Evolutionary conservation across 2,329 filamentous ascomycete species (phyloP).

Genomic region (Aspergillus clavatus): DNA sequence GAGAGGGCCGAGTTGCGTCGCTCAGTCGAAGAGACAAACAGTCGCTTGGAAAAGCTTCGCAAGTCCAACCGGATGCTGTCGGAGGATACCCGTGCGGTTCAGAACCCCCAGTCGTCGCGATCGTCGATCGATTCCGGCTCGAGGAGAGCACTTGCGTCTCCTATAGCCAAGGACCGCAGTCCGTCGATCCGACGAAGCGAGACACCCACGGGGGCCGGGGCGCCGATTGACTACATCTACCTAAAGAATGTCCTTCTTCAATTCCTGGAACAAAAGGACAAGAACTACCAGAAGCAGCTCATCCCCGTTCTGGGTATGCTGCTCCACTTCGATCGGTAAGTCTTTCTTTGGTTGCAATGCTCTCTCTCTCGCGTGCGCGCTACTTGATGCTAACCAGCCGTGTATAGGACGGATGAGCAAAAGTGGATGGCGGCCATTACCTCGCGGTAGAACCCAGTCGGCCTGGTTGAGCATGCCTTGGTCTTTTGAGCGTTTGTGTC

Average conservation of each 20-base stretch:
- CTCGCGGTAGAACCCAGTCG: slow-evolving; percentile 35
- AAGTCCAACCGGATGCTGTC: slow-evolving; percentile 60
- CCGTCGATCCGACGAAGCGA: slow-evolving; percentile 32
- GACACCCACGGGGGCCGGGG: slow-evolving; percentile 30
- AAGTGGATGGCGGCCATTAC: slow-evolving; percentile 77
- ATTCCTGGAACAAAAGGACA: slow-evolving; percentile 63
- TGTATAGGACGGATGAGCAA: slow-evolving; percentile 65
- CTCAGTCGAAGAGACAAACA: slow-evolving; percentile 71
- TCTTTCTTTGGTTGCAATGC: slow-evolving; percentile 5
- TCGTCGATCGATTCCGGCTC: slow-evolving; percentile 55
- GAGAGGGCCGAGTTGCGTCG: slow-evolving; percentile 71
- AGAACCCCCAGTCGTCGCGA: slow-evolving; percentile 49
- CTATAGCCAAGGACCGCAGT: slow-evolving; percentile 38
- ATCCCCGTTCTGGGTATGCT: slow-evolving; percentile 63
- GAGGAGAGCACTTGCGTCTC: slow-evolving; percentile 45
- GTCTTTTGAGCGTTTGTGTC: background rate
- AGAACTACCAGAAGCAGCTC: slow-evolving; percentile 63
- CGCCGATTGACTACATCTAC: slow-evolving; percentile 56
- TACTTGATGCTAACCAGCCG: slow-evolving; percentile 13
- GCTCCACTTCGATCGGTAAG: slow-evolving; percentile 60
- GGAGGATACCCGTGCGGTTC: slow-evolving; percentile 53
- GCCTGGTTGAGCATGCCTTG: background rate
- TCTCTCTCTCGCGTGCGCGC: too few species aligned
- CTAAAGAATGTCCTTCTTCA: slow-evolving; percentile 63
- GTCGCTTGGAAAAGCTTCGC: slow-evolving; percentile 72